Evolutionary conservation across 2,329 filamentous ascomycete genomes (phyloP).

Genomic region (Nakataea oryzae): DNA sequence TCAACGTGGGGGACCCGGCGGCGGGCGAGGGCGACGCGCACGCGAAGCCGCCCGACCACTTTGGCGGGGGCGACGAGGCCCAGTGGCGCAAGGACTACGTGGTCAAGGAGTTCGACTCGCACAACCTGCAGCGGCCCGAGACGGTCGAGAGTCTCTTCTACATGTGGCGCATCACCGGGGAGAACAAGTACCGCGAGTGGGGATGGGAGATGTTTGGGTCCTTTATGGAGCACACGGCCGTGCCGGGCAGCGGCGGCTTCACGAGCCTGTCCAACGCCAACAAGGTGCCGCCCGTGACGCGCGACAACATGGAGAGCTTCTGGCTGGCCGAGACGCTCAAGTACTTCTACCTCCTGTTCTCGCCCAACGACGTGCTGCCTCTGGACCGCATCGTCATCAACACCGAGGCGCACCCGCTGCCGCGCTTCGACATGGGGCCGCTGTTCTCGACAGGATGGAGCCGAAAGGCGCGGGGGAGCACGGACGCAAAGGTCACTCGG

Average conservation of each 20-base stretch:
- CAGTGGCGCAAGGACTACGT: slow-evolving; percentile 69
- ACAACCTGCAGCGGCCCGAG: slow-evolving; percentile 92
- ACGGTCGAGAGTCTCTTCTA: slow-evolving; percentile 95
- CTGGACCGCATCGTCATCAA: slow-evolving; percentile 87
- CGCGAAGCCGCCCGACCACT: slow-evolving; percentile 28
- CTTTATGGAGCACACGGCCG: slow-evolving; percentile 77
- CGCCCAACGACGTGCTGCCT: slow-evolving; percentile 69
- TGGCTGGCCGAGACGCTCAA: slow-evolving; percentile 98
- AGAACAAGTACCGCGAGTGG: slow-evolving; percentile 84
- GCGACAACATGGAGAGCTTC: slow-evolving; percentile 98
- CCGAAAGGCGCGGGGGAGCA: slow-evolving; percentile 41
- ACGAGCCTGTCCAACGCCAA: slow-evolving; percentile 71
- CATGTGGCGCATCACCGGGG: slow-evolving; percentile 96
- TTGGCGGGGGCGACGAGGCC: slow-evolving; percentile 36
- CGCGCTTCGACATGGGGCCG: slow-evolving; percentile 71
- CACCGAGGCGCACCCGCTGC: slow-evolving; percentile 88
- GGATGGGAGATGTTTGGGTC: slow-evolving; percentile 97
- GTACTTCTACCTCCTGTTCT: slow-evolving; percentile 94
- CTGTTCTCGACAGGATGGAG: slow-evolving; percentile 76
- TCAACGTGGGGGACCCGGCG: slow-evolving; percentile 63
- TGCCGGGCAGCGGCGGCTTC: slow-evolving; percentile 70
- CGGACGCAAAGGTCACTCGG: too few relatives aligned
- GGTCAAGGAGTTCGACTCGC: slow-evolving; percentile 71
- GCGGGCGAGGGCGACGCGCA: slow-evolving; percentile 46
- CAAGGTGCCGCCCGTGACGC: slow-evolving; percentile 52